Base-by-base conservation (phyloP, 2,329 filamentous ascomycete genomes). In the Fusarium nygamai region DNA sequence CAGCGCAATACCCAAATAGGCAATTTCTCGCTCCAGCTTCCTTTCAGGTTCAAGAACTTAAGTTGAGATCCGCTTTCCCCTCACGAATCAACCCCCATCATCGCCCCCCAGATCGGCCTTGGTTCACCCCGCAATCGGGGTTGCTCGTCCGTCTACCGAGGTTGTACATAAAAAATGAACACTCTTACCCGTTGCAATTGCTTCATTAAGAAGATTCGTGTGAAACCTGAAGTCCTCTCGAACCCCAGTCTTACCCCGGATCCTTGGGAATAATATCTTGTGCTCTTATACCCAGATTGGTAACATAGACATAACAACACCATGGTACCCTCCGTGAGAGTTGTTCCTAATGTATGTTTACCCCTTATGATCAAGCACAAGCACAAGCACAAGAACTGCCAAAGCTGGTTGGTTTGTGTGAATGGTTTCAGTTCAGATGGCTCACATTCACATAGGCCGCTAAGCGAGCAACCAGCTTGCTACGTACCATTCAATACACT, bases 401-500 rank as follows among this genome's bases (percentile, higher is more conserved):
- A n/a, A 39, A 9, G 34, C 11, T 56, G 13, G 48, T 34, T 34
- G 8, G 33, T 22, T 29, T 24, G 36, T 31, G 46, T 43, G 36
- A 54, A 31, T 47, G 20, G 24, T 27, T 19, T 64, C 39, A 38
- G 33, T 70, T 46, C 54, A 53, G 29, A 56, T 19, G 38, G 24
- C 58, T 64, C 12, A 64, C 67, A 61, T 22, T 63, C 48, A 50
- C 43, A 46, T 70, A 91, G 90, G 87, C 88, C 74, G 89, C 90
- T 36, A 86, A 88, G 53, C 87, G 92, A 75, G 94, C 94, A 22
- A 85, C 91, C 67, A 93, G 88, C 76, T 88, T 96, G 57, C 91
- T 98, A 57, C 92, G 94, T 62, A 95, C 96, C n/a, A 91, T 99
- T 63, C 96, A 97, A 83, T 97, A 92, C 82, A 93, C 92, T 4